Base-by-base conservation (phyloP, 2,329 filamentous ascomycete species). In the Albifimbria verrucaria region DNA sequence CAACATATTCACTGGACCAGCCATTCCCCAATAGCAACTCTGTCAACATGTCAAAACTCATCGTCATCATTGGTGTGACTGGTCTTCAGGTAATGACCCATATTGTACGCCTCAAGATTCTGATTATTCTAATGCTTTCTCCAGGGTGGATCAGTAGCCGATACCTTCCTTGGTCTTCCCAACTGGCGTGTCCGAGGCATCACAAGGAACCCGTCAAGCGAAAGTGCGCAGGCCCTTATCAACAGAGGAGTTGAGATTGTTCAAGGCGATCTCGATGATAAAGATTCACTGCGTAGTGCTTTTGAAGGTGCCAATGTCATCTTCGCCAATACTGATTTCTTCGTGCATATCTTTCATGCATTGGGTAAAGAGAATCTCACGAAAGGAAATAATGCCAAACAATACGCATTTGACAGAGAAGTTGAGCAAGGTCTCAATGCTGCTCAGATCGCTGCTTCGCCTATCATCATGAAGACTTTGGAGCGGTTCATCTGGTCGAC, bases 401-500 rank as follows among this genome's bases (percentile, higher is more conserved):
- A 50, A 3, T 64, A 55, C 53, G 57, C 55, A 2, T 55, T 51
- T 17, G 59, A 68, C n/a, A 51, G 60, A n/a, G 73, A 76, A 44
- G 51, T 65, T 2, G 61, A 65, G 48, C 71, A 75, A 50, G 59
- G 66, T 1, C 69, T 65, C 51, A 71, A 70, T 26, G 64, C 71
- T 6, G 65, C 67, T 2, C 67, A 73, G 50, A 68, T 66, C 2
- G 72, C 70, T 1, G 64, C 68, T 0, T 58, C 59, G 5, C 32
- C 32, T n/a, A n/a, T 17, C 4, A n/a, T 39, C 12, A 50, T 72
- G 1, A 48, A 54, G 0, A 63, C 58, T 0, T 54, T 77, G 2
- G 66, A 76, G 32, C 59, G 68, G 4, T 67, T 77, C 17, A 55
- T 78, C 3, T 55, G 73, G 3, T 76, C 72, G 4, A 65, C 65